phyloP scores from a whole-genome alignment of 2,329 filamentous ascomycete species.

The Tolypocladium amazonense region DNA sequence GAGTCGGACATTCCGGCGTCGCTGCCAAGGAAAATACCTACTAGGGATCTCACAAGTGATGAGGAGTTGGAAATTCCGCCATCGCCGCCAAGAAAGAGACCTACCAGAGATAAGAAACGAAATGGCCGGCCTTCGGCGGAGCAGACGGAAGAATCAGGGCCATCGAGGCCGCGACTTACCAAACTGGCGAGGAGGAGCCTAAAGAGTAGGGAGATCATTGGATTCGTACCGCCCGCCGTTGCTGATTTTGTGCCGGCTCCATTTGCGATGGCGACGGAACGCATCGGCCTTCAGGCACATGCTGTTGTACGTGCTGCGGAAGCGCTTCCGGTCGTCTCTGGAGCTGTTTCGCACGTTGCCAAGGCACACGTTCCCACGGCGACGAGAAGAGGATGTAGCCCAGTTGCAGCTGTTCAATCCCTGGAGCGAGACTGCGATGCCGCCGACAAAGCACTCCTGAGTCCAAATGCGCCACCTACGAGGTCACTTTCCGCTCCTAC shows the following conservation, averaged over 20 bases:
- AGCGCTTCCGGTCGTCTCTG: not conserved
- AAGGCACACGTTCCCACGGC: not conserved
- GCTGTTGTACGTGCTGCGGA: not conserved
- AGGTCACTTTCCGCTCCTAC: not conserved
- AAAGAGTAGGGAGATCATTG: conserved; percentile 37
- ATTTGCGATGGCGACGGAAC: conserved; percentile 6
- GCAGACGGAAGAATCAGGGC: not conserved
- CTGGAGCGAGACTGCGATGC: not conserved
- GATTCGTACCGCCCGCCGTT: conserved; percentile 17
- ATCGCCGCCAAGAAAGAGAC: not conserved
- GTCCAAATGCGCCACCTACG: not conserved
- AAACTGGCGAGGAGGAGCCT: conserved; percentile 30
- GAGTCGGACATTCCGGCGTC: conserved; percentile 1
- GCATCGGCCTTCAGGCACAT: conserved; percentile 2
- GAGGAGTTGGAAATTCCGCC: conserved; percentile 2
- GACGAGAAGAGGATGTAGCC: not conserved
- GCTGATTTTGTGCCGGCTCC: conserved; percentile 6
- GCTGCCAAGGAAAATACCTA: not conserved
- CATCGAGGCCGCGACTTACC: conserved; percentile 23
- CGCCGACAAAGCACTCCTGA: not conserved
- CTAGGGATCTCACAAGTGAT: not conserved
- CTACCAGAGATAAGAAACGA: not conserved
- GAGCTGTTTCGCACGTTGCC: not conserved
- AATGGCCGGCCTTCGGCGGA: not conserved
- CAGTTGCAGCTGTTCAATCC: not conserved